Base-by-base conservation (phyloP, 768 basidiomycete genomes). In the Pleurotus citrinopileatus region DNA sequence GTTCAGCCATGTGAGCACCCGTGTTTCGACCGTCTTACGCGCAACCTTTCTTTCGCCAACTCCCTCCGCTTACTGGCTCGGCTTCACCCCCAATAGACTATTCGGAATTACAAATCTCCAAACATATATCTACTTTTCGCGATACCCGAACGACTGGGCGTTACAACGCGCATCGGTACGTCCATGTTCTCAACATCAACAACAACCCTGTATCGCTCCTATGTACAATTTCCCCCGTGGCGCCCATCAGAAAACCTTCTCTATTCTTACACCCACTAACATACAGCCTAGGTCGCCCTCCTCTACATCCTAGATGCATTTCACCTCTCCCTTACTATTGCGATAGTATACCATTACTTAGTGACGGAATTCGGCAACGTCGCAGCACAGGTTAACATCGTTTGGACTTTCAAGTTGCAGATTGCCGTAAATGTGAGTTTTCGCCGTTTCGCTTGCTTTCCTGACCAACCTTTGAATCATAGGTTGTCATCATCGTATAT, bases 1-100 rank as follows among this genome's bases (percentile, higher is more conserved):
- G 60, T 42, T 62, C 68, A 44, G 60, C 63, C 12, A 61, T 68
- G 68, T 68, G 58, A 52, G 68, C 61, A n/a, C n/a, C n/a, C n/a
- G n/a, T n/a, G n/a, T n/a, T n/a, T n/a, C n/a, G n/a, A n/a, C n/a
- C n/a, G n/a, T n/a, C n/a, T n/a, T n/a, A n/a, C n/a, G n/a, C n/a
- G n/a, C n/a, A n/a, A n/a, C n/a, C n/a, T n/a, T n/a, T n/a, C n/a
- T n/a, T n/a, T n/a, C n/a, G n/a, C n/a, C n/a, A n/a, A n/a, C n/a
- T n/a, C n/a, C n/a, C n/a, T n/a, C n/a, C n/a, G n/a, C n/a, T n/a
- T n/a, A n/a, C n/a, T n/a, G n/a, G n/a, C n/a, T n/a, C n/a, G n/a
- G n/a, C n/a, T n/a, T n/a, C n/a, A n/a, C n/a, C 7, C 17, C 38
- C 25, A 25, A 28, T 23, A 65, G 63, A 17, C 48, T 65, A 19